Evolutionary conservation across 1,284 basidiomycete species (phyloP).

Genomic region (Spongiforma sp.): DNA sequence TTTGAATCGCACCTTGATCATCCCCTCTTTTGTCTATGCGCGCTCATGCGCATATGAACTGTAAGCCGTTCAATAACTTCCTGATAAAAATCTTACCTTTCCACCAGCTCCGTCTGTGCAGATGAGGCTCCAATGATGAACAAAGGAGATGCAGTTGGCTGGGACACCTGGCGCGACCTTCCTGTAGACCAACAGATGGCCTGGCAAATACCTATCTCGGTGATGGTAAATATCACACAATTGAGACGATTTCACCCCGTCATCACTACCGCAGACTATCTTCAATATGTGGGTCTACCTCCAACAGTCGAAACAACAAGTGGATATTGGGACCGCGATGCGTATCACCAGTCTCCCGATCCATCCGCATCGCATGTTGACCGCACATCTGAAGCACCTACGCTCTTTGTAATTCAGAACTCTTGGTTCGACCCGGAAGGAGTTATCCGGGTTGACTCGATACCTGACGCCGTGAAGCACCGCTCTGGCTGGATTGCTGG

Average conservation of each 20-base stretch:
- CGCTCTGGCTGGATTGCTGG: slow-evolving; percentile 37
- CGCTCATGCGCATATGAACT: slow-evolving; percentile 43
- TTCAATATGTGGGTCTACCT: slow-evolving; percentile 44
- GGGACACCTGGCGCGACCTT: slow-evolving; percentile 39
- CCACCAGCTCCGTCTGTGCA: slow-evolving; percentile 32
- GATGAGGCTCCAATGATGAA: slow-evolving; percentile 46
- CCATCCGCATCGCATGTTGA: slow-evolving; percentile 5
- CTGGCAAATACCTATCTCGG: slow-evolving; percentile 43
- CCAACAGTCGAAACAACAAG: slow-evolving; percentile 39
- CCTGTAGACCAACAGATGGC: slow-evolving; percentile 48
- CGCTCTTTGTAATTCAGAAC: slow-evolving; percentile 44
- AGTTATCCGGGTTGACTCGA: slow-evolving; percentile 42
- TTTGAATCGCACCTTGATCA: slow-evolving; percentile 43
- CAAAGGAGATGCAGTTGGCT: slow-evolving; percentile 42
- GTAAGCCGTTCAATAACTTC: slow-evolving; percentile 18
- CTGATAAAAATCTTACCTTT: background rate
- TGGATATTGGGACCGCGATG: slow-evolving; percentile 43
- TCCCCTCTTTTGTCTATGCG: slow-evolving; percentile 47
- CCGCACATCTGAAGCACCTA: slow-evolving; percentile 20
- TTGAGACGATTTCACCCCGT: slow-evolving; percentile 44
- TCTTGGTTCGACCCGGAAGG: slow-evolving; percentile 41
- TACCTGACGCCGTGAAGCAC: slow-evolving; percentile 38
- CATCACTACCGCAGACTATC: slow-evolving; percentile 46
- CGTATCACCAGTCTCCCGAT: too few relatives aligned
- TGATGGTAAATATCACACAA: slow-evolving; percentile 54